Evolutionary conservation across 2,329 filamentous ascomycete species (phyloP).

Genomic region (Aspergillus versicolor): DNA sequence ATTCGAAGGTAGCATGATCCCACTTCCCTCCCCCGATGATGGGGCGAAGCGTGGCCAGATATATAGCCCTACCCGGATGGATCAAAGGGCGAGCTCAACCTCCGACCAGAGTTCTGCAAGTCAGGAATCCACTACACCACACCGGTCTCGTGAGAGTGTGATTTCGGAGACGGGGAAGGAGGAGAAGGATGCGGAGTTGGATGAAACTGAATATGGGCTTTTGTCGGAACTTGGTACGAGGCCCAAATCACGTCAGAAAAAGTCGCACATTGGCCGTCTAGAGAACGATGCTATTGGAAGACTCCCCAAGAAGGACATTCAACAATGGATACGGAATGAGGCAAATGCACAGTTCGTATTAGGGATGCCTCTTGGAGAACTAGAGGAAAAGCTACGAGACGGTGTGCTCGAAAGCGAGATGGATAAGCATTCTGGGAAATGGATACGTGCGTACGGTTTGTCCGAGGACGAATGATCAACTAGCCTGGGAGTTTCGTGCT

Average conservation of each 20-base stretch:
- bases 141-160: too few species aligned
- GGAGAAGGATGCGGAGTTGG: too few species aligned
- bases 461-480: too few species aligned
- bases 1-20: neutral
- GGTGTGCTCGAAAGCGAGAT: neutral
- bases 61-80: neutral
- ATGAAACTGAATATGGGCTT: too few species aligned
- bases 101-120: too few species aligned
- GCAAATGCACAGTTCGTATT: neutral
- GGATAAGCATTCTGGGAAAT: neutral
- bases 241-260: neutral
- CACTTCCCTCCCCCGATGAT: neutral
- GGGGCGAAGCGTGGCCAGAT: neutral
- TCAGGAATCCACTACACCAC: too few species aligned
- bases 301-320: neutral
- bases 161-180: too few species aligned
- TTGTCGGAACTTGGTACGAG: too few species aligned
- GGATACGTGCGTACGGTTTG: too few species aligned
- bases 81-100: neutral
- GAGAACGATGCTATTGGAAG: too few species aligned
- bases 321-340: neutral
- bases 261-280: neutral
- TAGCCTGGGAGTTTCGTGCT: too few species aligned
- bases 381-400: neutral
- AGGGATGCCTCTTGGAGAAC: neutral